Evolutionary conservation across 495 filamentous ascomycete genomes (phyloP).

Genomic region (Daldinia caldariorum): DNA sequence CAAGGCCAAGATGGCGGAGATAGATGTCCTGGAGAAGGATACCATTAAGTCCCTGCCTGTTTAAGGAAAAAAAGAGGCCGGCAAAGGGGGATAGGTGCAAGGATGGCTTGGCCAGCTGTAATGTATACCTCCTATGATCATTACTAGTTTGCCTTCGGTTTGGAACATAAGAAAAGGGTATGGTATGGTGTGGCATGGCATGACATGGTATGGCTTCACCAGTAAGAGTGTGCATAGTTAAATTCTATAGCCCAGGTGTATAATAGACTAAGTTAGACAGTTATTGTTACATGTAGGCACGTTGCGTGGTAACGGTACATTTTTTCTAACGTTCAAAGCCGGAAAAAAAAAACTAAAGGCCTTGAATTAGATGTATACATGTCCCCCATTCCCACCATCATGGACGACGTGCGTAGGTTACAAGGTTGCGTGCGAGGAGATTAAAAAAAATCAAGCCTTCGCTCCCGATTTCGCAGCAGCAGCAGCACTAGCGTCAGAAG

Average conservation of each 20-base stretch:
- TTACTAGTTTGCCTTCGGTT: too few species aligned
- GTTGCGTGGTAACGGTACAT: conserved; percentile 33
- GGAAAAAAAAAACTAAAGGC: conserved; percentile 13
- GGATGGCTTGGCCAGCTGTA: conserved; percentile 25
- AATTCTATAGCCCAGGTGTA: background rate
- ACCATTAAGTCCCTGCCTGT: conserved; percentile 44
- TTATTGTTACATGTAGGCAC: conserved; percentile 25
- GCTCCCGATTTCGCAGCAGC: conserved; percentile 1
- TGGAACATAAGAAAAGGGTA: background rate
- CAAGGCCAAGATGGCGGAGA: conserved; percentile 71
- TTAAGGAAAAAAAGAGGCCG: conserved; percentile 50
- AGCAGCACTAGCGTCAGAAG: background rate
- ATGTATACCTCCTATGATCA: background rate
- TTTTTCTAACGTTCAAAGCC: conserved; percentile 5
- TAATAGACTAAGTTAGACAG: conserved; percentile 5
- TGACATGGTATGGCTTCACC: background rate
- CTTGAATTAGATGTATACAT: background rate
- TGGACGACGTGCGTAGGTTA: background rate
- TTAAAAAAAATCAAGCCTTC: conserved; percentile 8
- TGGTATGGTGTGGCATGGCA: background rate
- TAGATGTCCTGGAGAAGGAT: conserved; percentile 74
- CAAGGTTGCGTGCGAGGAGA: background rate
- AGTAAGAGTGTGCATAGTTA: background rate
- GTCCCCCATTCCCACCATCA: background rate
- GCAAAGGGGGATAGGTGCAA: background rate